Evolutionary conservation across 1,139 yeast species (phyloP).

Genomic region (Blastobotrys buckinghamii): DNA sequence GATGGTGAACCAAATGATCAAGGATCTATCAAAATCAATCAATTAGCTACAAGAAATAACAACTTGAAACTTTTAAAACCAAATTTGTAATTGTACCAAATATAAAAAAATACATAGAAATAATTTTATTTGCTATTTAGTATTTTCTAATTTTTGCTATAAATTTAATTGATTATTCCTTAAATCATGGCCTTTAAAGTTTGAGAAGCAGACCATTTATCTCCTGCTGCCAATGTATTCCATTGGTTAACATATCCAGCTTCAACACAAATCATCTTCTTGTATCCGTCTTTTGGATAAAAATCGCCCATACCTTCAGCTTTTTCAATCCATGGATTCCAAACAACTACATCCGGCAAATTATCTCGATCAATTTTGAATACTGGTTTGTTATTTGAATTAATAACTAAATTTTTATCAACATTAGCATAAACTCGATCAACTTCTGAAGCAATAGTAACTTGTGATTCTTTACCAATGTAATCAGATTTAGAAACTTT

Average conservation of each 20-base stretch:
- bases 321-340: conserved; percentile 95
- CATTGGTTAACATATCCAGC: conserved; percentile 82
- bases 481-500: conserved; percentile 61
- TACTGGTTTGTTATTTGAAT: conserved; percentile 51
- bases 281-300: conserved; percentile 75
- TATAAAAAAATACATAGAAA: not conserved
- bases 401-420: conserved; percentile 48
- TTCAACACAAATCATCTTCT: conserved; percentile 87
- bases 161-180: not conserved
- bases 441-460: conserved; percentile 69
- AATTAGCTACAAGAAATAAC: conserved; percentile 27
- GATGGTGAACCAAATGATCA: conserved; percentile 22
- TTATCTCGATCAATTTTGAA: conserved; percentile 45
- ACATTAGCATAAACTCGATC: conserved; percentile 76
- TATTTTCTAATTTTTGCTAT: too few species aligned
- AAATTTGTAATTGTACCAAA: not conserved
- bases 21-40: conserved; percentile 30
- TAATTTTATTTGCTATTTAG: too few species aligned
- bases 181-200: conserved; percentile 31
- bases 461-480: conserved; percentile 54
- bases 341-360: conserved; percentile 84
- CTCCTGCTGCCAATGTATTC: conserved; percentile 56
- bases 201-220: conserved; percentile 67
- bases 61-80: conserved; percentile 12
- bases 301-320: conserved; percentile 81